Conservation (phyloP, 768 basidiomycete genomes). For the Serendipita indica region DNA sequence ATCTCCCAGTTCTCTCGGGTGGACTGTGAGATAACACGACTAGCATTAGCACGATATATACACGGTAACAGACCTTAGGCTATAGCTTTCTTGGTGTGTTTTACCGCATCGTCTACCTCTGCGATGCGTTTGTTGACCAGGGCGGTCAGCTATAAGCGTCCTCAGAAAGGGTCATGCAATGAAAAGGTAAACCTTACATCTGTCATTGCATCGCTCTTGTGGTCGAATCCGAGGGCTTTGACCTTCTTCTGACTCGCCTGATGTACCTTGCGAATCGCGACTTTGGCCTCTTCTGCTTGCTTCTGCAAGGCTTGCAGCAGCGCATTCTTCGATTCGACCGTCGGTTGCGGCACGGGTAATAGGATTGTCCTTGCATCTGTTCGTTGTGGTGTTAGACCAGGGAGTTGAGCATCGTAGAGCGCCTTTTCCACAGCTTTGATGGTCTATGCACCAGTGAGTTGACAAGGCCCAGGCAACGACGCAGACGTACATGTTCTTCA, state of each 20-base stretch:
- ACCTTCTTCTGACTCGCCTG: constrained; percentile 52
- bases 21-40: background rate
- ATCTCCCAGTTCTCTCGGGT: background rate
- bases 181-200: constrained; percentile 34
- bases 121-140: constrained; percentile 44
- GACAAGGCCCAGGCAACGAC: background rate
- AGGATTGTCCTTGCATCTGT: constrained; percentile 57
- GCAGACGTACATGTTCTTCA: constrained; percentile 45
- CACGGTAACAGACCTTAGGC: background rate
- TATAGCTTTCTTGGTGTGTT: constrained; percentile 21
- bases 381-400: constrained; percentile 56
- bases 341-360: constrained; percentile 70
- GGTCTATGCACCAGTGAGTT: constrained; percentile 31
- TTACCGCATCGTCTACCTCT: constrained; percentile 54
- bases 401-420: constrained; percentile 59
- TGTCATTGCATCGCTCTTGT: constrained; percentile 52
- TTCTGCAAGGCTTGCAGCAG: constrained; percentile 41
- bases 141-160: constrained; percentile 48
- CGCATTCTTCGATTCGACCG: constrained; percentile 51
- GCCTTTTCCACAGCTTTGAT: constrained; percentile 62
- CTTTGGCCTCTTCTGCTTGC: constrained; percentile 59
- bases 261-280: constrained; percentile 60
- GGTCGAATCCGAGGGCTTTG: constrained; percentile 36
- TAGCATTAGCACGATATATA: background rate
- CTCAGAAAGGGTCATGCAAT: constrained; percentile 6